Base-by-base conservation (phyloP, 345 rosid genomes). In the Combretum micranthum region DNA sequence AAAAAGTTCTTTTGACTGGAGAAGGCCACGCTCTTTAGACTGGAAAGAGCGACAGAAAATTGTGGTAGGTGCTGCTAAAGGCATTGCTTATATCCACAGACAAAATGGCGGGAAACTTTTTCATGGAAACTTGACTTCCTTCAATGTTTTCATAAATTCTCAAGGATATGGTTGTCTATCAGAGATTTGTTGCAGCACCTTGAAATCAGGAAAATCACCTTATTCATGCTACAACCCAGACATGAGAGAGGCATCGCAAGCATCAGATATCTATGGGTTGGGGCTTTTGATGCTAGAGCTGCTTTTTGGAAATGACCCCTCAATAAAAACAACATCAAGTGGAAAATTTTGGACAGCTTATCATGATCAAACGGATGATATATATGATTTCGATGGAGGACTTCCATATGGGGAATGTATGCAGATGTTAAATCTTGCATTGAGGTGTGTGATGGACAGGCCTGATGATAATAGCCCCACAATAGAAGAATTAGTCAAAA, bases 71-170 rank as follows among this genome's bases (percentile, higher is more conserved):
- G 77, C 86, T 59, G 95, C 90, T 50, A 77, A 82, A 77, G 98
- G 92, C 74, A 58, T 91, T 53, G 85, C 85, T 20, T 75, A 77
- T 50, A 72, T 91, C 53, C 98, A 91, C 63, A n/a, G 50, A 72
- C 45, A 77, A 82, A 63, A 76, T 65, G 52, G 77, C 65, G 43
- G 90, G 85, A 42, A 88, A 76, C 69, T 74, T 85, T 52, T 82
- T 83, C 57, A 94, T 87, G 42, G 98, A 91, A 84, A 85, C 83
- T 67, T 91, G 55, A 91, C 82, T 66, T 77, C 96, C 46, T 87
- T 94, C 37, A n/a, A n/a, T n/a, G n/a, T n/a, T n/a, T n/a, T n/a
- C n/a, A n/a, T n/a, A n/a, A n/a, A n/a, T n/a, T n/a, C n/a, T n/a
- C n/a, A n/a, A n/a, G n/a, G n/a, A n/a, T n/a, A 72, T 43, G 94